Evolutionary conservation across 805 yeast genomes (phyloP).

Genomic region (Yamadazyma scolyti): DNA sequence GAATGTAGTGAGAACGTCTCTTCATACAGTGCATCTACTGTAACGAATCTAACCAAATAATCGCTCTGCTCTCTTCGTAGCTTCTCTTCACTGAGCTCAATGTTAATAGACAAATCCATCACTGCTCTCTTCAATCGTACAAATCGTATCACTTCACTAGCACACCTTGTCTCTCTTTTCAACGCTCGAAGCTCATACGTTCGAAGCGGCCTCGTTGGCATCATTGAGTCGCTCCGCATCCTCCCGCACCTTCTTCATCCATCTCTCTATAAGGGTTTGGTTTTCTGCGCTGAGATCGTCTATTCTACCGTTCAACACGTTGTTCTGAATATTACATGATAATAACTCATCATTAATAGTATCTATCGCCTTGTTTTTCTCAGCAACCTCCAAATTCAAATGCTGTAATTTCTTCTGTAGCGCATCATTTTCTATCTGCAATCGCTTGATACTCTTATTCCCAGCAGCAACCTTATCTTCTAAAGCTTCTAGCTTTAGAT

Average conservation of each 20-base stretch:
- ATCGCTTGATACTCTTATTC: conserved; percentile 9
- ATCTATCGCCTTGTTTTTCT: conserved; percentile 56
- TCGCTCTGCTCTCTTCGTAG: no score
- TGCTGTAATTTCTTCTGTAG: conserved; percentile 18
- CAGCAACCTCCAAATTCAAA: conserved; percentile 27
- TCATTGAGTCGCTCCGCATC: conserved; percentile 62
- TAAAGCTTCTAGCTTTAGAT: conserved; percentile 19
- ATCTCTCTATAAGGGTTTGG: conserved; percentile 42
- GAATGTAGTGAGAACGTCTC: no score
- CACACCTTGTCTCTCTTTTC: neutral
- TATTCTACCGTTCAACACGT: conserved; percentile 38
- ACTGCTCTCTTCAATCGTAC: no score
- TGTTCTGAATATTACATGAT: conserved; percentile 54
- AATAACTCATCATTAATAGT: conserved; percentile 65
- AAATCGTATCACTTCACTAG: no score
- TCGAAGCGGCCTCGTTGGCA: conserved; percentile 28
- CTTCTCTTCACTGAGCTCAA: no score
- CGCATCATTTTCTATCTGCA: conserved; percentile 15
- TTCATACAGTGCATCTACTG: no score
- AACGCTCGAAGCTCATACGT: neutral
- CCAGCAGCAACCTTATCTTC: conserved; percentile 12
- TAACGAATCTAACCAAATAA: no score
- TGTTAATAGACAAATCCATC: no score
- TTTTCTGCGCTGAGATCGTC: conserved; percentile 45
- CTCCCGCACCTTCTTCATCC: conserved; percentile 41